Evolutionary conservation across 1,284 basidiomycete species (phyloP).

Genomic region (Quambalaria eucalypti): DNA sequence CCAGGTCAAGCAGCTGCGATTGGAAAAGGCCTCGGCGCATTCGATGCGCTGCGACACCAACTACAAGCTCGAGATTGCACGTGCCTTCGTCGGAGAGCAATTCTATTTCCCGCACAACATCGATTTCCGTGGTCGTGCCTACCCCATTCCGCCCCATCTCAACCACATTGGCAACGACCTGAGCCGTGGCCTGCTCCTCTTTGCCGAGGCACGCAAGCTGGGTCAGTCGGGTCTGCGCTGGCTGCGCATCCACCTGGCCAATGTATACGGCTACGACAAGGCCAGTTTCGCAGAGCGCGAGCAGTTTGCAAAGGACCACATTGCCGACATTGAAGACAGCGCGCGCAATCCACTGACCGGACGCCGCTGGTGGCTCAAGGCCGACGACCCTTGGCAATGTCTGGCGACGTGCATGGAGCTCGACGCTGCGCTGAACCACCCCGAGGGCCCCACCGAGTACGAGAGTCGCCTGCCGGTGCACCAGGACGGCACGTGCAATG

Average conservation of each 20-base stretch:
- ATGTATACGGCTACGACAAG: conserved; percentile 90
- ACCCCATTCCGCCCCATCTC: conserved; percentile 90
- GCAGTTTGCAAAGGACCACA: conserved; percentile 63
- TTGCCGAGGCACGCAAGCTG: conserved; percentile 70
- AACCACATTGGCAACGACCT: conserved; percentile 95
- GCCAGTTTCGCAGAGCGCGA: conserved; percentile 85
- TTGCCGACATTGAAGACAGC: conserved; percentile 58
- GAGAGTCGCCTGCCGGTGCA: conserved; percentile 78
- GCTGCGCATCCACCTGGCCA: conserved; percentile 88
- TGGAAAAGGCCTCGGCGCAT: conserved; percentile 52
- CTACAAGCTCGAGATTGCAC: conserved; percentile 94
- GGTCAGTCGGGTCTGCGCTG: conserved; percentile 70
- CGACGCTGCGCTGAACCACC: conserved; percentile 56
- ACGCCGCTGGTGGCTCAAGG: conserved; percentile 60
- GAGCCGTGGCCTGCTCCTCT: conserved; percentile 76
- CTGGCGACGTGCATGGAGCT: conserved; percentile 86
- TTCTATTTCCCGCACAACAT: conserved; percentile 95
- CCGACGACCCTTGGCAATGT: conserved; percentile 96
- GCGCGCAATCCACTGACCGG: conserved; percentile 11
- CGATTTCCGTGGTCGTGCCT: conserved; percentile 95
- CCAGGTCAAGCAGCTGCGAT: conserved; percentile 56
- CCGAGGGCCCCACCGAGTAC: conserved; percentile 64
- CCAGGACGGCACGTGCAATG: conserved; percentile 98
- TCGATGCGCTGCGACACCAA: conserved; percentile 86
- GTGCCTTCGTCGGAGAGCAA: conserved; percentile 73